phyloP scores from a whole-genome alignment of 345 rosid species.

The Eucalyptus curtisii region DNA sequence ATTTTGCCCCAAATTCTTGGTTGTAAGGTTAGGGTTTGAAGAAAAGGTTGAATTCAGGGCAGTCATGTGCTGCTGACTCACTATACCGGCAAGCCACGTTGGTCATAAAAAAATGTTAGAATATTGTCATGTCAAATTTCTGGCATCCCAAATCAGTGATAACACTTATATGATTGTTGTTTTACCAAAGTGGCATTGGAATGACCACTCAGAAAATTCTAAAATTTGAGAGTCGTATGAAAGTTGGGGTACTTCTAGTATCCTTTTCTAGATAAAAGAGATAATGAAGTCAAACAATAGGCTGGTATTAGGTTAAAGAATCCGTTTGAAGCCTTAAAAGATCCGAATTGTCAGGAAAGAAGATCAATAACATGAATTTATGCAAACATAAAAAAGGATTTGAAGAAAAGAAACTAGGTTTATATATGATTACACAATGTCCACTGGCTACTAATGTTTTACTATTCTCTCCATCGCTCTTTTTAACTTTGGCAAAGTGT shows the following conservation, averaged over 20 bases:
- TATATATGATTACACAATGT: not conserved
- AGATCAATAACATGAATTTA: not conserved
- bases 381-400: not conserved
- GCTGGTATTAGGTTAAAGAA: not conserved
- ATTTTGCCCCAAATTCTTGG: not conserved
- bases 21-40: not conserved
- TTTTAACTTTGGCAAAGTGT: not conserved
- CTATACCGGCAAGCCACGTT: too few relatives aligned
- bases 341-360: not conserved
- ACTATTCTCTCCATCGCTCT: not conserved
- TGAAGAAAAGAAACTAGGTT: not conserved
- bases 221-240: accelerated
- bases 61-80: not conserved
- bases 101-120: too few relatives aligned
- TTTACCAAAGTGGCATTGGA: not conserved
- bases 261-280: not conserved
- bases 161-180: not conserved
- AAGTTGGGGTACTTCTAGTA: not conserved
- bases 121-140: not conserved
- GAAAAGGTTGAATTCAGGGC: not conserved
- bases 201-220: not conserved
- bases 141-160: not conserved
- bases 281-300: not conserved
- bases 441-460: not conserved
- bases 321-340: not conserved